Percentiles rank a stretch among this genome's conserved stretches.
Evolutionary conservation across 208 protist genomes (phyloP).

Genomic region (Trypanosoma cruzi): DNA sequence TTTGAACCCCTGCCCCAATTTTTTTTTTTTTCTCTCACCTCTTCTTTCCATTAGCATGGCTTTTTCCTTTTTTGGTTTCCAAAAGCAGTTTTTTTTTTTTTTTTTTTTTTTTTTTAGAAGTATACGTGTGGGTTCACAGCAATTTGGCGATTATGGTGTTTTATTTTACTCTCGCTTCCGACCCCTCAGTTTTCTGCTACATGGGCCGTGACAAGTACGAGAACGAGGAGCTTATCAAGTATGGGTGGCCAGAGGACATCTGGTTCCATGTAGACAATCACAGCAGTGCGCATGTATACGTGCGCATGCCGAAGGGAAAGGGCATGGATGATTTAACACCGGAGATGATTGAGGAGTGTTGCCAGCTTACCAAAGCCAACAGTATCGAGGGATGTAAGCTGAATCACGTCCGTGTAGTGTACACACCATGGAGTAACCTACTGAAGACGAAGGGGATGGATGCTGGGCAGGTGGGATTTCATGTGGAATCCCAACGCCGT

Average conservation of each 20-base stretch:
- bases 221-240: conserved; percentile 98
- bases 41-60: neutral
- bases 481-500: conserved; percentile 85
- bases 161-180: conserved; percentile 90
- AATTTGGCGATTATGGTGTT: conserved; percentile 75
- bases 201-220: conserved; percentile 99
- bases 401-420: conserved; percentile 94
- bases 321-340: conserved; percentile 92
- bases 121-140: conserved; percentile 17
- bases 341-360: conserved; percentile 96
- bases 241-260: conserved; percentile 97
- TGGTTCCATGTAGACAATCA: conserved; percentile 99
- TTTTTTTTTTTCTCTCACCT: conserved; percentile 1
- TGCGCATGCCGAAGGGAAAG: conserved; percentile 91
- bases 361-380: conserved; percentile 97
- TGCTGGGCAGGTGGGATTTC: conserved; percentile 95
- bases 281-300: conserved; percentile 98
- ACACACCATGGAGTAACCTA: conserved; percentile 98
- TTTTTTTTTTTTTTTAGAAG: conserved; percentile 23
- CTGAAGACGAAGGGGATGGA: conserved; percentile 97
- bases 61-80: neutral
- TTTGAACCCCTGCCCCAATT: neutral
- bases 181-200: conserved; percentile 94
- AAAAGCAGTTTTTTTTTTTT: conserved; percentile 20
- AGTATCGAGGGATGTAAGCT: conserved; percentile 96